Percentiles rank a stretch among this genome's conserved stretches.
phyloP scores from a whole-genome alignment of 192 early-diverging fungal genomes.

The Backusella luteola region DNA sequence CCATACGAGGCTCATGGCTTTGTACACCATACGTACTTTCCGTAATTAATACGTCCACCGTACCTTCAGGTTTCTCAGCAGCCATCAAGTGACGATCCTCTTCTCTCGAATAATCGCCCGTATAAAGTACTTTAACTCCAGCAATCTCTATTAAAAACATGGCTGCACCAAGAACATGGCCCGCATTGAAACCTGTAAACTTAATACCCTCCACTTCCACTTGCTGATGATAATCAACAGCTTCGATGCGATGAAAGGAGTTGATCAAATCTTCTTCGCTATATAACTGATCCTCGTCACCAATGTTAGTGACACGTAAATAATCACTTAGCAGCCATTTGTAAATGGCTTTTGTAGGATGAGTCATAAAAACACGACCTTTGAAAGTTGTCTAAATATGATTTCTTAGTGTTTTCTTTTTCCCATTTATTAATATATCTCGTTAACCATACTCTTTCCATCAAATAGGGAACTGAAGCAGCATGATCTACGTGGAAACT shows the following conservation, averaged over 20 bases:
- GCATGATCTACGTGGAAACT: slow-evolving; percentile 98
- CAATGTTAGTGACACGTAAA: slow-evolving; percentile 82
- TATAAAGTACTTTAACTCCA: slow-evolving; percentile 90
- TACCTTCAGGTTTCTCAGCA: slow-evolving; percentile 83
- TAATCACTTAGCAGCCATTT: slow-evolving; percentile 96
- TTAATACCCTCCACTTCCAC: slow-evolving; percentile 93
- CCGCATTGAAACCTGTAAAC: slow-evolving; percentile 96
- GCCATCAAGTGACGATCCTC: slow-evolving; percentile 98
- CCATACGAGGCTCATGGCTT: slow-evolving; percentile 90
- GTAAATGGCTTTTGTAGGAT: slow-evolving; percentile 97
- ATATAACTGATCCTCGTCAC: slow-evolving; percentile 82
- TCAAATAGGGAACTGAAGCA: slow-evolving; percentile 92
- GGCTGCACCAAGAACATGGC: slow-evolving; percentile 96
- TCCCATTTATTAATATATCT: not conserved
- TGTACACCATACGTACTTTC: slow-evolving; percentile 98
- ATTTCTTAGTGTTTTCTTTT: not conserved
- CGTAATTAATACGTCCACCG: slow-evolving; percentile 90
- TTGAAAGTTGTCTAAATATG: slow-evolving; percentile 81
- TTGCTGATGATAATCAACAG: slow-evolving; percentile 95
- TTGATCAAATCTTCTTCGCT: slow-evolving; percentile 83
- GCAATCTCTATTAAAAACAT: slow-evolving; percentile 96
- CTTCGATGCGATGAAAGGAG: slow-evolving; percentile 88
- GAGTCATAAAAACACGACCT: slow-evolving; percentile 98
- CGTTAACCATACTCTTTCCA: slow-evolving; percentile 74
- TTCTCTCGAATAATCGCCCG: slow-evolving; percentile 98